A percentile compares a stretch with the other conserved stretches of the same genome.
phyloP scores from a whole-genome alignment of 2,329 filamentous ascomycete species.

The Hypoxylon sp. region DNA sequence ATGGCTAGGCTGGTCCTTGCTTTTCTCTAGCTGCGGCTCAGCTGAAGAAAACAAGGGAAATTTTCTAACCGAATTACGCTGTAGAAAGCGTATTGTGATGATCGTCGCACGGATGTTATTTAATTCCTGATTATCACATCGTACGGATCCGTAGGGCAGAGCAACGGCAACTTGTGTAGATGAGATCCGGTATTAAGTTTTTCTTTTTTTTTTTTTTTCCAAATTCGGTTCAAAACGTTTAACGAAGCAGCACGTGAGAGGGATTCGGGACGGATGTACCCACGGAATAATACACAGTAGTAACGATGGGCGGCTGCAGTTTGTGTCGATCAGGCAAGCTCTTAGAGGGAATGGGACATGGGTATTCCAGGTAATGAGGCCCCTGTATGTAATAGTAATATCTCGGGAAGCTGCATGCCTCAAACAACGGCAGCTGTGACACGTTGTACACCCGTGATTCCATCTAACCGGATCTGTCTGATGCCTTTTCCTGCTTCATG shows the following conservation, averaged over 20 bases:
- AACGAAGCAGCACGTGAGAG: constrained; percentile 24
- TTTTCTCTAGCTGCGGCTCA: constrained; percentile 9
- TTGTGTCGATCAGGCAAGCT: constrained; percentile 24
- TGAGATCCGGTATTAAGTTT: constrained; percentile 15
- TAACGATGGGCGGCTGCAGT: constrained; percentile 9
- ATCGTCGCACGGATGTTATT: constrained; percentile 7
- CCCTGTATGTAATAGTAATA: no score
- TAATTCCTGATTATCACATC: constrained; percentile 4
- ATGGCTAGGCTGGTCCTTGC: no score
- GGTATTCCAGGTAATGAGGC: no score
- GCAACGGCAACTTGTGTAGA: no score
- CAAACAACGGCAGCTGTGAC: constrained; percentile 30
- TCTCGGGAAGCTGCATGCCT: constrained; percentile 22
- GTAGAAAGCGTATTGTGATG: no score
- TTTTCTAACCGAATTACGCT: no score
- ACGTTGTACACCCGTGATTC: constrained; percentile 25
- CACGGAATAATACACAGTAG: no score
- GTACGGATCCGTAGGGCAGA: no score
- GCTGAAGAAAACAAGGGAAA: no score
- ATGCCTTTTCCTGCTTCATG: constrained; percentile 13
- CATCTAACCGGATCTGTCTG: constrained; percentile 37
- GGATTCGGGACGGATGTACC: constrained; percentile 18
- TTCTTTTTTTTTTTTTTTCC: not conserved
- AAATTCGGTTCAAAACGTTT: constrained; percentile 9
- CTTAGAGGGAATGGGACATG: no score